Evolutionary conservation across 2,329 filamentous ascomycete species (phyloP).

Genomic region (Epichloe gansuensis): DNA sequence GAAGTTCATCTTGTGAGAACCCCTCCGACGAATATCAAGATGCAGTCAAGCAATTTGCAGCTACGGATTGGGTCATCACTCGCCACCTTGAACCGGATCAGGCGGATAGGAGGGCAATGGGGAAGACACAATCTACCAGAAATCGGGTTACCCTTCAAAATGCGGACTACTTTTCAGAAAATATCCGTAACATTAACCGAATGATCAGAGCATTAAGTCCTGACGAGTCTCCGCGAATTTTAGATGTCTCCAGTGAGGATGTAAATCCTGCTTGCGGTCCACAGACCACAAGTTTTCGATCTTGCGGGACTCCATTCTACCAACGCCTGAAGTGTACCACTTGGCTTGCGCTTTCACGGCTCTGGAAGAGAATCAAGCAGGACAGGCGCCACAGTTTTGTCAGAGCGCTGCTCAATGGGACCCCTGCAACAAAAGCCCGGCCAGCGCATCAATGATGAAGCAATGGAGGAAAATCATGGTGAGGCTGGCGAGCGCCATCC

Average conservation of each 20-base stretch:
- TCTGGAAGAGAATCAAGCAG: slow-evolving; percentile 11
- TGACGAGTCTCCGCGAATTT: not conserved
- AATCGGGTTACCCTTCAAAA: slow-evolving; percentile 17
- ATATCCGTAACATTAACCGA: slow-evolving; percentile 33
- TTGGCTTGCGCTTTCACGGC: slow-evolving; percentile 22
- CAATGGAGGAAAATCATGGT: slow-evolving; percentile 12
- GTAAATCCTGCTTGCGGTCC: slow-evolving; percentile 16
- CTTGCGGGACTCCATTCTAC: slow-evolving; percentile 24
- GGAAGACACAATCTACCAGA: not conserved
- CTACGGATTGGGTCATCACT: slow-evolving; percentile 28
- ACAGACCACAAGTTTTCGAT: slow-evolving; percentile 16
- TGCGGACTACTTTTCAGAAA: slow-evolving; percentile 31
- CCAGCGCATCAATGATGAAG: slow-evolving; percentile 19
- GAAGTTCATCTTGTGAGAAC: slow-evolving; percentile 54
- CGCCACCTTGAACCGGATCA: slow-evolving; percentile 22
- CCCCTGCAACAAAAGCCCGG: slow-evolving; percentile 20
- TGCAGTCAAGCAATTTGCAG: slow-evolving; percentile 27
- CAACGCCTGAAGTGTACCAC: slow-evolving; percentile 27
- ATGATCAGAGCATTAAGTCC: slow-evolving; percentile 31
- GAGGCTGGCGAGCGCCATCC: slow-evolving; percentile 15
- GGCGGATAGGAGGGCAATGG: slow-evolving; percentile 9
- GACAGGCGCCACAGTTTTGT: slow-evolving; percentile 14
- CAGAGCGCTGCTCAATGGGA: slow-evolving; percentile 21
- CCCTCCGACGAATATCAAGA: slow-evolving; percentile 30
- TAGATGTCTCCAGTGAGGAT: slow-evolving; percentile 13